These are phyloP conservation scores for Corniculantispora saksenae DNA, from an alignment of 2,329 filamentous ascomycete species.

Conservation along the genomic window DNA sequence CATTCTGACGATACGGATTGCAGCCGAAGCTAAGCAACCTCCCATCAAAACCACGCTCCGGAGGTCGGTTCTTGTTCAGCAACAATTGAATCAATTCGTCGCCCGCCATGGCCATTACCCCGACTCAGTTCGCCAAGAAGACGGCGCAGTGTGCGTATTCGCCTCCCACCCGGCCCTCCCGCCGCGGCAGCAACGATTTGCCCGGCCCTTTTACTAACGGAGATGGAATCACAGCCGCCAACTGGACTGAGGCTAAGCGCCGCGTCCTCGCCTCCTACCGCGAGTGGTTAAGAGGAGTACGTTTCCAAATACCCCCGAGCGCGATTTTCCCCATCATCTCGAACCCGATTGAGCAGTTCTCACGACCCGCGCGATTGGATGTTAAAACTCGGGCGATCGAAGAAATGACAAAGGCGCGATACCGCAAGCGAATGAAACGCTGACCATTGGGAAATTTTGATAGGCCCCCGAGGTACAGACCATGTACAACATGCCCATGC, in stretches of 20 bases:
- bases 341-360: neutral
- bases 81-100: conserved; percentile 34
- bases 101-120: conserved; percentile 79
- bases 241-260: conserved; percentile 83
- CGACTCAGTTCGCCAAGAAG: conserved; percentile 84
- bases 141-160: conserved; percentile 70
- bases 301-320: conserved; percentile 40
- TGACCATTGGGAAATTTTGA: conserved; percentile 14
- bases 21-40: conserved; percentile 18
- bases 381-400: neutral
- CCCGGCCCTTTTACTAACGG: neutral
- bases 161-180: neutral
- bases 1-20: conserved; percentile 13
- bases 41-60: conserved; percentile 14
- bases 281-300: conserved; percentile 93
- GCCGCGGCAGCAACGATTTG: neutral
- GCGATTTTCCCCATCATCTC: neutral
- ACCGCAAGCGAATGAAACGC: conserved; percentile 6
- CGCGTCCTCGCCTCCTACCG: conserved; percentile 89
- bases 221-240: conserved; percentile 62
- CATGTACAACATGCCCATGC: conserved; percentile 93
- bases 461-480: conserved; percentile 95
- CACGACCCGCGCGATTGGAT: neutral
- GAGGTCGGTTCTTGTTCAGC: conserved; percentile 10
- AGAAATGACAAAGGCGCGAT: conserved; percentile 2